Base-by-base conservation (phyloP, 1,284 basidiomycete genomes). In the Peniophora sp. region DNA sequence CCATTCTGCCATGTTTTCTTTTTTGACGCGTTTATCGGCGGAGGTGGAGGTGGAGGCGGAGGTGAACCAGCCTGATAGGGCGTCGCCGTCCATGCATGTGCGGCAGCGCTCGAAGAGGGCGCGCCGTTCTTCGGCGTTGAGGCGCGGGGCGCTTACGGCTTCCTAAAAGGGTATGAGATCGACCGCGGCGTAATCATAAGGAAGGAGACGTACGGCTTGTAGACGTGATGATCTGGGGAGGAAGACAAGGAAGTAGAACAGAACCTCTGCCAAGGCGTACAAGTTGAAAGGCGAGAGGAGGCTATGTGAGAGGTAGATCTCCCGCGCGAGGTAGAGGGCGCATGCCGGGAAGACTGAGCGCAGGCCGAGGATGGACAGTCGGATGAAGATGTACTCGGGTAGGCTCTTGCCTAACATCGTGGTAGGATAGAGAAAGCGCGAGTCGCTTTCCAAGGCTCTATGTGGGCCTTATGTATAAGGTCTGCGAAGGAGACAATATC, bases 1-100 rank as follows among this genome's bases (percentile, higher is more conserved):
- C 82, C 83, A 85, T 48, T 84, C 78, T 3, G 70, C 52, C 46
- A 78, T 63, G 54, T 85, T 81, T 14, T 76, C 68, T 23, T 69
- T 71, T 47, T 66, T 67, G 51, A 79, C 59, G 17, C 60, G 52
- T 2, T 50, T 54, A 12, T 56, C 39, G 2, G 52, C 24, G 0
- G 55, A 20, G 1, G 65, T 20, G 8, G 15, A 10, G 34, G 10
- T 36, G 10, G 34, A 10, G 34, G 34, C 34, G 10, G 34, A 67
- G 18, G 72, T 62, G 60, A 85, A 83, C 82, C 83, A 86, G 24
- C 76, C 76, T 0, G 68, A 60, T 0, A 75, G 48, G 70, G 54
- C 74, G 71, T 22, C 64, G 57, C 20, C 59, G 52, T 27, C 60
- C 59, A 32, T 64, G 51, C 44, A 69, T 47, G 51, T 52, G 18